Evolutionary conservation across 176 grass and related monocot genomes (phyloP), one percentile per base, ranked within the genome.

Genomic region (Coix lacrymajobi): DNA sequence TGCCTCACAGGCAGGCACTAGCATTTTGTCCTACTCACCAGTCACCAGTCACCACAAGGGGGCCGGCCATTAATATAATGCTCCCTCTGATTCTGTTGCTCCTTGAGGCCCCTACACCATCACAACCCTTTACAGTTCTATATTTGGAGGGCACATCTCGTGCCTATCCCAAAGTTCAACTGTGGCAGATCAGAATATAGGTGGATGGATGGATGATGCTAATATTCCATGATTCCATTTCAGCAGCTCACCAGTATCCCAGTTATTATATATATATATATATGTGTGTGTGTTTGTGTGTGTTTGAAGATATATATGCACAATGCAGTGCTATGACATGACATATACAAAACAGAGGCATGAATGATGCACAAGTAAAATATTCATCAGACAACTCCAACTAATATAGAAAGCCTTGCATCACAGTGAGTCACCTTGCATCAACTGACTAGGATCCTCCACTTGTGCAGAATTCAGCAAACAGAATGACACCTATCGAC

Each of bases 1-100:
- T 81, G 92, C 87, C 89, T 89, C 64, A 85, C 81, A 74, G 76
- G 83, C 65, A 91, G 69, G 92, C 84, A 91, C 83, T 70, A 89
- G 66, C 71, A 28, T 74, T 91, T 85, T 89, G 86, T 94, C 89
- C 86, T 91, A 76, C 83, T 87, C 78, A 78, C 6, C 78, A 85
- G 69, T 87, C 78, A 78, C 6, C 78, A 85, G 69, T 78, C 80
- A 79, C 71, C 80, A 71, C 66, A 83, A 40, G 52, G 43, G 25
- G 60, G 38, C 33, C 87, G 60, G 38, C 33, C 87, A 84, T 85
- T 88, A 87, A 41, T 85, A 34, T 84, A 87, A 79, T 66, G 48
- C 62, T 39, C 81, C 30, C 65, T 82, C 32, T 91, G 85, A 91
- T 85, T 85, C 72, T 85, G 38, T 65, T 87, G 89, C 76, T 67